Evolutionary conservation across 345 rosid genomes (phyloP).

Genomic region (Gossypium raimondii): DNA sequence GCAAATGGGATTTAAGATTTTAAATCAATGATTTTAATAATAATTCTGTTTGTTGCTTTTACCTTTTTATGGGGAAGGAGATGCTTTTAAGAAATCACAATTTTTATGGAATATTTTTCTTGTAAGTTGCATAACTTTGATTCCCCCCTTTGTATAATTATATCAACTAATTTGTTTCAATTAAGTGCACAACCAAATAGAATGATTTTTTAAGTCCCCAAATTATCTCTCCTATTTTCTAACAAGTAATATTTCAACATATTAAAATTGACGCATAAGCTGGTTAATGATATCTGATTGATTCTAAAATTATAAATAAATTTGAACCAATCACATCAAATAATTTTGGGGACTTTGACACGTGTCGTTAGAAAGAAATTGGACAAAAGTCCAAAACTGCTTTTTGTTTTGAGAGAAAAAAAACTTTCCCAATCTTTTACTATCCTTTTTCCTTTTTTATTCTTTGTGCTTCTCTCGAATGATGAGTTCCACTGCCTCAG

Average conservation of each 20-base stretch:
- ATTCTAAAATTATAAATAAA: too few species aligned
- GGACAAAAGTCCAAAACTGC: conserved; percentile 21
- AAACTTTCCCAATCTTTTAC: too few species aligned
- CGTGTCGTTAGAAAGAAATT: conserved; percentile 29
- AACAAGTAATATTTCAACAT: too few species aligned
- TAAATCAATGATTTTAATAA: not conserved
- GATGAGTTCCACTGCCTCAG: not conserved
- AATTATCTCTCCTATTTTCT: too few species aligned
- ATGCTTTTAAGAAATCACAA: conserved; percentile 31
- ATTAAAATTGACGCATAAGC: too few species aligned
- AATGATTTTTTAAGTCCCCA: too few species aligned
- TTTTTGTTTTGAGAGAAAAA: not conserved
- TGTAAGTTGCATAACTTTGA: conserved; percentile 7
- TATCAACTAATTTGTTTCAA: not conserved
- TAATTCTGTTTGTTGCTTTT: not conserved
- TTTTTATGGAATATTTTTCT: conserved; percentile 20
- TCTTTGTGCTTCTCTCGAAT: not conserved
- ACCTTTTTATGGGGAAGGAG: conserved; percentile 22
- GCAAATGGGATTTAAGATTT: not conserved
- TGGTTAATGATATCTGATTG: too few species aligned
- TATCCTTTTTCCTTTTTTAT: not conserved
- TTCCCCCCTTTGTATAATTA: not conserved
- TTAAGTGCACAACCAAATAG: too few species aligned
- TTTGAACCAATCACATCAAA: too few species aligned
- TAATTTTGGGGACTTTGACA: conserved; percentile 1